Conservation (phyloP, 306 rosid genomes). For the Comarum palustre region DNA sequence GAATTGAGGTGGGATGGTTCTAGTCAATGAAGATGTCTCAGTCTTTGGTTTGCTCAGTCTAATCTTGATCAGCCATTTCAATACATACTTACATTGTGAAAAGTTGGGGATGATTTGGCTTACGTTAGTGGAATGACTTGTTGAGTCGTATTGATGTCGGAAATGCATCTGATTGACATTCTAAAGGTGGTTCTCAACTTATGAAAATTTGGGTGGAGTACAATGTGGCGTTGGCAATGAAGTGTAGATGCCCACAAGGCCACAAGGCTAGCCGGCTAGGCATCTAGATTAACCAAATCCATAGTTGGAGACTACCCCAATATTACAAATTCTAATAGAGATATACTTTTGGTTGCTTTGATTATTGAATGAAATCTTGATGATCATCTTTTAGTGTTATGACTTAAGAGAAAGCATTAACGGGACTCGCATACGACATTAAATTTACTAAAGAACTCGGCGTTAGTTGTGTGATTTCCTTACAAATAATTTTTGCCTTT, state of each 20-base stretch:
- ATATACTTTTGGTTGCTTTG: no score
- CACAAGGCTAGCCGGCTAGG: background rate
- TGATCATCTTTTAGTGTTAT: no score
- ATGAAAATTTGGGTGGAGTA: background rate
- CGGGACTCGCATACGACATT: background rate
- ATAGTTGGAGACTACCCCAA: background rate
- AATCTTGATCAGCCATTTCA: background rate
- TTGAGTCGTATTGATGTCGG: background rate
- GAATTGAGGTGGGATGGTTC: constrained; percentile 1
- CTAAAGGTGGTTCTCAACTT: background rate
- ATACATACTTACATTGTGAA: background rate
- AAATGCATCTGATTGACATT: background rate
- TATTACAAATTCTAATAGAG: no score
- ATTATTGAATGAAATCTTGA: no score
- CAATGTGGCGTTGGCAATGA: background rate
- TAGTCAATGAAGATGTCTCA: background rate
- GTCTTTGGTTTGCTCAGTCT: background rate
- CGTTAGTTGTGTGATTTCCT: background rate
- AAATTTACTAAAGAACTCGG: background rate
- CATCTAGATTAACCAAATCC: background rate
- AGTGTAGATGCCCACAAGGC: background rate
- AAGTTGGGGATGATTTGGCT: background rate
- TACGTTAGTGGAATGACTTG: background rate
- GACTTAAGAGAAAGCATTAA: background rate
- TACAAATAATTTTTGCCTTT: background rate